phyloP scores from a whole-genome alignment of 371 early-diverging fungal genomes.

The Mucor mucedo region DNA sequence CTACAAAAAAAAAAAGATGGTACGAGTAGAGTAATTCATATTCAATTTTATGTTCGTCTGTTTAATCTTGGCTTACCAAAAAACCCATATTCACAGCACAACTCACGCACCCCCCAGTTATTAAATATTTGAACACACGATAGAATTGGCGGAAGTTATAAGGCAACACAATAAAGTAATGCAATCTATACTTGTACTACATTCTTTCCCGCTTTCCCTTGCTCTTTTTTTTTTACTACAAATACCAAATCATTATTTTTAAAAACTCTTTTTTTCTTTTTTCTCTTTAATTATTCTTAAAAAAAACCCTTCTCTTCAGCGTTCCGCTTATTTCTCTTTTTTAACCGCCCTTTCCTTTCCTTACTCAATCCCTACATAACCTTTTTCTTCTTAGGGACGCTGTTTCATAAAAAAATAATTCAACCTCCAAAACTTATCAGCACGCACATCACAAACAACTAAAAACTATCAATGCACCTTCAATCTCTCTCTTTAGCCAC shows the following conservation, averaged over 20 bases:
- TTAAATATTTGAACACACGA: conserved; percentile 14
- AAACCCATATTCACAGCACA: too few species aligned
- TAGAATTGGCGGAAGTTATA: conserved; percentile 24
- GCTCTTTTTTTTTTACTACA: conserved; percentile 9
- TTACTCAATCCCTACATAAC: conserved; percentile 7
- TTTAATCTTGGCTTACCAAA: too few species aligned
- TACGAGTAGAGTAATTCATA: too few species aligned
- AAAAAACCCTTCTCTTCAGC: conserved; percentile 4
- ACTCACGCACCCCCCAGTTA: neutral
- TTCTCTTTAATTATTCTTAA: conserved; percentile 17
- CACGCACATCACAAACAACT: neutral
- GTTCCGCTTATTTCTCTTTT: conserved; percentile 10
- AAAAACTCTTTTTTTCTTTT: conserved; percentile 9
- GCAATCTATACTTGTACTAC: conserved; percentile 31
- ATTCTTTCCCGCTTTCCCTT: conserved; percentile 12
- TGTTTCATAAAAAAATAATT: conserved; percentile 1
- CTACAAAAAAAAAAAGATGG: too few species aligned
- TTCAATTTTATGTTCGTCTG: too few species aligned
- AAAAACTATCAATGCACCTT: conserved; percentile 24
- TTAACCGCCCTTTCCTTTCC: neutral
- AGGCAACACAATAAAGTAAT: conserved; percentile 23
- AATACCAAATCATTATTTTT: neutral
- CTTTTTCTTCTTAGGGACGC: conserved; percentile 11
- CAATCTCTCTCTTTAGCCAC: conserved; percentile 33
- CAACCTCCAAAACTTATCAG: neutral